phyloP scores from a whole-genome alignment of 176 grass and related monocot species.

The Carex littledalei region DNA sequence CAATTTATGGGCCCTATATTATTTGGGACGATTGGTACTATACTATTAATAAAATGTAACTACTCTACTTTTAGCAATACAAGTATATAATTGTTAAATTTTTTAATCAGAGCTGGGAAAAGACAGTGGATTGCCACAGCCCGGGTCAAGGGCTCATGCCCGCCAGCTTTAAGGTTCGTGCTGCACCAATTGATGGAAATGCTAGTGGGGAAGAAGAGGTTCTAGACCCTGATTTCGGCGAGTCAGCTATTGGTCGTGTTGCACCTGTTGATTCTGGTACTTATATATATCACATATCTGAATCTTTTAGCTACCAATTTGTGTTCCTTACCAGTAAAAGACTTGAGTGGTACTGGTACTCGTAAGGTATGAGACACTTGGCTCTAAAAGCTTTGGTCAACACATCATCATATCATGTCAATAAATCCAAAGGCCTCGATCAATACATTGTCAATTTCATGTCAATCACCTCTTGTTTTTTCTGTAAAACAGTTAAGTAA shows the following conservation, averaged over 20 bases:
- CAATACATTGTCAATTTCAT: not conserved
- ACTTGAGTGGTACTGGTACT: not conserved
- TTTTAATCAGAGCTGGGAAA: conserved; percentile 49
- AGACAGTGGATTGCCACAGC: conserved; percentile 50
- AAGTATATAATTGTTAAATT: conserved; percentile 20
- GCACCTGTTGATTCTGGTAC: conserved; percentile 51
- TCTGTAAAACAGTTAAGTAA: not conserved
- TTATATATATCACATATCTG: not conserved
- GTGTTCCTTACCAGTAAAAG: not conserved
- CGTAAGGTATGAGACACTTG: not conserved
- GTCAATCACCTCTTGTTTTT: not conserved
- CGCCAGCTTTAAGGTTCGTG: conserved; percentile 41
- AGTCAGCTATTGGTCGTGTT: conserved; percentile 45
- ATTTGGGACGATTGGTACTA: not conserved
- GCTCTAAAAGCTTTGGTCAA: not conserved
- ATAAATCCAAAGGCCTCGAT: not conserved
- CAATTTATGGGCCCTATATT: conserved; percentile 8
- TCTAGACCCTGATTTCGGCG: conserved; percentile 46
- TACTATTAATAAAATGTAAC: conserved; percentile 15
- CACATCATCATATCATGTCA: not conserved
- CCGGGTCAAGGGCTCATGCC: conserved; percentile 48
- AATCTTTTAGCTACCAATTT: not conserved
- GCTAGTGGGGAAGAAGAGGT: conserved; percentile 28
- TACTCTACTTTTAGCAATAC: not conserved
- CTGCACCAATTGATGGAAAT: conserved; percentile 36